Evolutionary conservation across 148 eudicot species (phyloP), one percentile per base, ranked within the genome.

Genomic region (Rhododendron ferrugineum): DNA sequence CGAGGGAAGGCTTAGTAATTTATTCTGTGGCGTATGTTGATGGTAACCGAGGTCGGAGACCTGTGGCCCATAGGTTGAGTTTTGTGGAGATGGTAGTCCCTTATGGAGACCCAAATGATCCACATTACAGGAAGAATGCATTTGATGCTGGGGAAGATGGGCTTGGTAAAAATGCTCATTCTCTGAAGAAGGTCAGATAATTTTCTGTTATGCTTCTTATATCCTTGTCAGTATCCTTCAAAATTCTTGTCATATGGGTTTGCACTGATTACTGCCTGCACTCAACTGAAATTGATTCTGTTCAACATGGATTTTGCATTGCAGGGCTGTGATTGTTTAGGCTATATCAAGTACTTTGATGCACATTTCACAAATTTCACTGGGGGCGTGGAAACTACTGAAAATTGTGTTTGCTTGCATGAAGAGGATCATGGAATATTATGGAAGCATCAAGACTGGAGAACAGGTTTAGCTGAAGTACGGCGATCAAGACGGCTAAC

Each of bases 101-200:
- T 34, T 97, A 95, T 90, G 99, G 99, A 58, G 99, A 97, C 92
- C 98, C 99, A 66, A 94, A 95, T 90, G 99, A 95, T 79, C 99
- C 99, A 54, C 99, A 97, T 90, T 97, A 97, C 89, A 94, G 98
- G 84, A 97, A 97, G 87, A 97, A 97, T 92, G 99, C 99, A 86
- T 97, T 97, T 92, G 99, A 95, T 94, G 99, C 99, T 37, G 98
- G 99, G 74, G 99, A 97, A 92, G 99, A 97, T 90, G 99, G 99
- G 18, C 91, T 97, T 50, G 99, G 98, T 15, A 97, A 92, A 89
- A 97, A 94, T 92, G 98, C 98, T 30, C 99, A 97, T 85, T 97
- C 99, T 87, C 93, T 97, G 36, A 97, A 97, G 89, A 95, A 94
- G 98, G 99, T 96, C 77, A 78, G 83, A 34, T 40, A 76, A 3